phyloP scores from a whole-genome alignment of 768 basidiomycete species.

The Macrolepiota dolichaula region DNA sequence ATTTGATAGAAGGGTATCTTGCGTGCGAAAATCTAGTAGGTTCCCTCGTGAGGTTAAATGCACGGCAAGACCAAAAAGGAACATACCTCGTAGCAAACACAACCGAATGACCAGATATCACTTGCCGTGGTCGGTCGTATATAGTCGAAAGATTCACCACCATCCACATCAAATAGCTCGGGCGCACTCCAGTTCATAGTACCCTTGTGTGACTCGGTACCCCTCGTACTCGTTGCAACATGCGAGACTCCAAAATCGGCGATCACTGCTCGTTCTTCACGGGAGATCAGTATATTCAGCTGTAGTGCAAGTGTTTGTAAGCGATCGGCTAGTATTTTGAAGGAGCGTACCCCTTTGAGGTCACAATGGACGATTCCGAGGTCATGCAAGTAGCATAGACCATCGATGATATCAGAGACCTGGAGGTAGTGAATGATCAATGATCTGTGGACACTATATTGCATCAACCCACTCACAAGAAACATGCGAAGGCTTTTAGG shows the following conservation, averaged over 20 bases:
- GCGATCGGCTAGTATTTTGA: background rate
- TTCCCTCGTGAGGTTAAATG: background rate
- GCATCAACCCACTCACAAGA: slow-evolving; percentile 11
- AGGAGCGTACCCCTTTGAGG: background rate
- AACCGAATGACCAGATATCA: background rate
- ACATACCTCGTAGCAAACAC: background rate
- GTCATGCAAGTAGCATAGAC: background rate
- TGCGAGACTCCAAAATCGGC: background rate
- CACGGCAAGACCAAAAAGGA: background rate
- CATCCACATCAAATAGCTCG: background rate
- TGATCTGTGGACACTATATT: background rate
- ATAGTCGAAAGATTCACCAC: background rate
- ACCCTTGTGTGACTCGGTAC: no score
- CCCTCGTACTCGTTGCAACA: background rate
- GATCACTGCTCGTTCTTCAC: background rate
- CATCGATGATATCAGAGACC: background rate
- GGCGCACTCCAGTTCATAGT: background rate
- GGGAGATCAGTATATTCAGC: background rate
- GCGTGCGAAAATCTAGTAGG: background rate
- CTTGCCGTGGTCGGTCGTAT: background rate
- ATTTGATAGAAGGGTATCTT: background rate
- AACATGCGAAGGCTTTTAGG: slow-evolving; percentile 7
- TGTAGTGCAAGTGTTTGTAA: background rate
- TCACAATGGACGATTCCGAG: background rate
- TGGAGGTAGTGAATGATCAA: background rate